Base-by-base conservation (phyloP, 768 basidiomycete genomes). In the Stropharia rugosoannulata region DNA sequence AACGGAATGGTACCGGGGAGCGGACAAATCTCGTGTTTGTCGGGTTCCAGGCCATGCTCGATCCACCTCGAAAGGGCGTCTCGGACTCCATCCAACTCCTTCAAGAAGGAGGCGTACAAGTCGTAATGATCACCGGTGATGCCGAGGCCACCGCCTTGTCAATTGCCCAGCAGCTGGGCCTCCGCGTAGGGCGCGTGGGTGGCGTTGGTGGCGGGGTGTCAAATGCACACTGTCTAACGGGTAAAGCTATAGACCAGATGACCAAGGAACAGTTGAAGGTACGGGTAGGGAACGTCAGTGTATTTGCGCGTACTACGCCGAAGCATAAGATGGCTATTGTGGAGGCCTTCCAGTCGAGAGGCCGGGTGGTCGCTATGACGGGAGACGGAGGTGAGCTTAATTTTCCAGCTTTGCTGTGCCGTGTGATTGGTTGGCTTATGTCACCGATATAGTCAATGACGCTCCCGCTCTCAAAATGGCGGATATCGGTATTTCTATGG, bases 91-190 rank as follows among this genome's bases (percentile, higher is more conserved):
- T 98, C 59, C 80, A 78, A 38, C 73, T 90, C 27, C 75, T 98
- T 36, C 91, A 95, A 65, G 73, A 77, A 25, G 95, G 90, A 22
- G 93, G 95, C 4, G 89, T 98, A 47, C 93, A 95, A 64, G 87
- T 98, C n/a, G 88, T 98, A 42, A 98, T 98, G 95, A 97, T 98
- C 66, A 98, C 96, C 0, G 95, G 95, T 4, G 95, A 98, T 64
- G 87, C 94, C 36, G 93, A 95, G 70, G 80, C 87, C 52, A 98
- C 95, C 0, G 95, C 96, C 2, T 65, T 95, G 35, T 85, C 90
- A 47, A 96, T 97, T 55, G 96, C 94, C 36, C 80, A 83, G 64
- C 80, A 92, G 63, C 81, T 98, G 15, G 95, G 95, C 22, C 73
- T 98, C 63, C 80, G 83, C 10, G 82, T 95, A 22, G 85, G 85